These are phyloP conservation scores for Mycena rosella DNA, from an alignment of 768 basidiomycete genomes.

Conservation along the genomic window DNA sequence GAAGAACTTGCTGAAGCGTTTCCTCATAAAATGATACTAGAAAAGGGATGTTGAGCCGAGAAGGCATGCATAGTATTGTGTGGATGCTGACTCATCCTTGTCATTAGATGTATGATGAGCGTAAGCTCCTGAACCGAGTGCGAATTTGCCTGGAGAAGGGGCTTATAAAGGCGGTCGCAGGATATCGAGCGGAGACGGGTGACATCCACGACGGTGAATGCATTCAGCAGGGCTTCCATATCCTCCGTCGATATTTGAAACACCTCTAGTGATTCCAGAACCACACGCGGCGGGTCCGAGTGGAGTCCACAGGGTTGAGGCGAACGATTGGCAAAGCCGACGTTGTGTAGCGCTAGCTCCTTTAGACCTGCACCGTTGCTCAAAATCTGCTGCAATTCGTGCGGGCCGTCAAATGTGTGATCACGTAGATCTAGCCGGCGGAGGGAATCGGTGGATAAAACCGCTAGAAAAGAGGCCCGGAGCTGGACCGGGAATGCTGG, in stretches of 20 bases:
- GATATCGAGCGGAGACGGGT: background rate
- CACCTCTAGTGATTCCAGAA: background rate
- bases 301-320: background rate
- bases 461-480: background rate
- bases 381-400: background rate
- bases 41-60: too few relatives aligned
- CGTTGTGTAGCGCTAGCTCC: background rate
- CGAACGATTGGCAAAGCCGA: background rate
- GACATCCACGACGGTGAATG: background rate
- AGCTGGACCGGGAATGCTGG: background rate
- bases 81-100: too few relatives aligned
- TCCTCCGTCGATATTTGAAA: background rate
- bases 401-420: background rate
- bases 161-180: background rate
- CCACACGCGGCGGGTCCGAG: background rate
- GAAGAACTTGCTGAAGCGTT: too few relatives aligned
- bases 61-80: too few relatives aligned
- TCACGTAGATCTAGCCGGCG: background rate
- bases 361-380: background rate
- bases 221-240: background rate
- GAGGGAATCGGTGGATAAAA: conserved; percentile 1
- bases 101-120: too few relatives aligned
- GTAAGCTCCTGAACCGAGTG: background rate
- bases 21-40: too few relatives aligned
- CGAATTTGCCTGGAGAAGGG: background rate